Conservation (phyloP, 2,329 filamentous ascomycete species). For the Colletotrichum sublineola region DNA sequence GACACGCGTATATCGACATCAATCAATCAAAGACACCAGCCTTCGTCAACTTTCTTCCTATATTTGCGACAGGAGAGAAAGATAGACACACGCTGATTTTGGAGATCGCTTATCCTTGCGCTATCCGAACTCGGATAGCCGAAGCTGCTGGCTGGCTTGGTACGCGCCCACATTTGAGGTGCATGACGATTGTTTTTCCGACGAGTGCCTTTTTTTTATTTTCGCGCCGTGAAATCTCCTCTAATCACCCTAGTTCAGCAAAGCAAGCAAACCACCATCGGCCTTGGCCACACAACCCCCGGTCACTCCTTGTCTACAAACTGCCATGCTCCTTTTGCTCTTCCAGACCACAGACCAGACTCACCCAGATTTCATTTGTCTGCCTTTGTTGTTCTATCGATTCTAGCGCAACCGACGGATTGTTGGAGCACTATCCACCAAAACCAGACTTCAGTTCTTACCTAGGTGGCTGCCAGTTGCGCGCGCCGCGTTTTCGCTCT, state of each 20-base stretch:
- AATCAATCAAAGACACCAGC: conserved; percentile 3
- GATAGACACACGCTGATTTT: neutral
- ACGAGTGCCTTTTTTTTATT: conserved; percentile 7
- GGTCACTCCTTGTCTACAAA: conserved; percentile 21
- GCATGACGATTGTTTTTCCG: conserved; percentile 36
- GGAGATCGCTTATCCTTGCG: neutral
- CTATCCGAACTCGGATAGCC: conserved; percentile 23
- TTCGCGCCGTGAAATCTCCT: conserved; percentile 36
- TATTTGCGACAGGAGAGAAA: conserved; percentile 1
- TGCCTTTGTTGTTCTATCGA: conserved; percentile 24
- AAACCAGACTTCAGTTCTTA: neutral
- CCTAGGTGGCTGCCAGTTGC: neutral
- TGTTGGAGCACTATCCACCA: neutral
- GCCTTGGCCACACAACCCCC: conserved; percentile 21
- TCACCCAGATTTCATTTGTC: neutral
- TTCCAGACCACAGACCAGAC: conserved; percentile 14
- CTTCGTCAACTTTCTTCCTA: neutral
- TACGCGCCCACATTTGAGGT: conserved; percentile 9
- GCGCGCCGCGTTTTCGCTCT: neutral
- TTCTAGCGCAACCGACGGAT: conserved; percentile 21
- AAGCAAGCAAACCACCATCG: conserved; percentile 28
- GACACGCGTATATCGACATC: neutral
- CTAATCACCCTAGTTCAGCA: conserved; percentile 15
- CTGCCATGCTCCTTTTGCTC: conserved; percentile 34
- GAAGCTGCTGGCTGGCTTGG: conserved; percentile 1